Percentiles rank a stretch among this genome's conserved stretches.
phyloP scores from a whole-genome alignment of 352 stramenopile genomes.

The Phytophthora palmivora region DNA sequence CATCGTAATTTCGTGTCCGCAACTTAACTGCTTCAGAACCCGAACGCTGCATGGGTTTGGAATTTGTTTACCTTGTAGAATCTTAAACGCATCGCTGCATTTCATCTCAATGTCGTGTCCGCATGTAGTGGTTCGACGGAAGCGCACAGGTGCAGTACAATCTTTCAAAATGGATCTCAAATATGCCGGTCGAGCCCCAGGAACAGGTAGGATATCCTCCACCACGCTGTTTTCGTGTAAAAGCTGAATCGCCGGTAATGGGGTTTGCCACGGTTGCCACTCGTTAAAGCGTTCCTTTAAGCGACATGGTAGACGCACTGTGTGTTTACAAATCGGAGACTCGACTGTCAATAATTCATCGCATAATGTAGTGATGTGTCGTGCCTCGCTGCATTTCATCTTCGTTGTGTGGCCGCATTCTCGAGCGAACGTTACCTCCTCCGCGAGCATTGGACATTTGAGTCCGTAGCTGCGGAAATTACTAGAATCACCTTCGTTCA shows the following conservation, averaged over 20 bases:
- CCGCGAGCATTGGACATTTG: slow-evolving; percentile 46
- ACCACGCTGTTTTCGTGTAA: slow-evolving; percentile 49
- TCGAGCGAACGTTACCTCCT: slow-evolving; percentile 42
- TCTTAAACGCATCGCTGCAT: slow-evolving; percentile 56
- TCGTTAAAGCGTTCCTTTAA: slow-evolving; percentile 27
- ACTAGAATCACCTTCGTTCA: slow-evolving; percentile 36
- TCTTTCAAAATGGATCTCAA: slow-evolving; percentile 41
- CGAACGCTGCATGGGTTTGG: slow-evolving; percentile 30
- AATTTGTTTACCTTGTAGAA: slow-evolving; percentile 30
- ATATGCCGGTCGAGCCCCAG: slow-evolving; percentile 26
- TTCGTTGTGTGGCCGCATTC: slow-evolving; percentile 52
- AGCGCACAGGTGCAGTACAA: slow-evolving; percentile 47
- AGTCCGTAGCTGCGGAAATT: slow-evolving; percentile 56
- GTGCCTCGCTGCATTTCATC: slow-evolving; percentile 60
- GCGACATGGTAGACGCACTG: slow-evolving; percentile 48
- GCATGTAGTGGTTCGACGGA: slow-evolving; percentile 49
- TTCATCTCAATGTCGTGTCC: slow-evolving; percentile 68
- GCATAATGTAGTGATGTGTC: slow-evolving; percentile 40
- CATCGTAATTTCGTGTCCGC: slow-evolving; percentile 49
- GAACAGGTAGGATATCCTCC: slow-evolving; percentile 42
- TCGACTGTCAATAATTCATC: slow-evolving; percentile 35
- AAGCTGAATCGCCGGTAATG: slow-evolving; percentile 23
- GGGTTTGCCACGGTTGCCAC: slow-evolving; percentile 61
- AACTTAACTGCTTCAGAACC: slow-evolving; percentile 45
- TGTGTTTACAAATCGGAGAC: slow-evolving; percentile 58